Conservation (phyloP, 441 rosid species). For the Euphorbia corollata region DNA sequence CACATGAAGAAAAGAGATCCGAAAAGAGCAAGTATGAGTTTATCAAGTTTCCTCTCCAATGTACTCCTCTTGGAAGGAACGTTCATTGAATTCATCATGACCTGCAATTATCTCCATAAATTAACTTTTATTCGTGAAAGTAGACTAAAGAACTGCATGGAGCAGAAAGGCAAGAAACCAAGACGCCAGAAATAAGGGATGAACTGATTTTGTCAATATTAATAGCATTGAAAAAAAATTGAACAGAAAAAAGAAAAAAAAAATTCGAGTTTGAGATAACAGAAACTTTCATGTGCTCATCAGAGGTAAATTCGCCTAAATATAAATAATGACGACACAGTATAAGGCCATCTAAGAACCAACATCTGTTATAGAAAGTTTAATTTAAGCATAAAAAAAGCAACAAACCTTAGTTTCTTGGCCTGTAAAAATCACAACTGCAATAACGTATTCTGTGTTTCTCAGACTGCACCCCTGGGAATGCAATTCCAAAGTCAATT, state of each 20-base stretch:
- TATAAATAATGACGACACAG: not conserved
- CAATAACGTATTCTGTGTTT: slow-evolving; percentile 85
- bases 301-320: not conserved
- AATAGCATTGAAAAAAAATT: not conserved
- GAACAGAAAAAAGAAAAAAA: not conserved
- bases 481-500: slow-evolving; percentile 18
- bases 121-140: slow-evolving; percentile 11
- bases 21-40: slow-evolving; percentile 82
- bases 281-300: not conserved
- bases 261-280: not conserved
- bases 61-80: slow-evolving; percentile 99
- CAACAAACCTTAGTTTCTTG: slow-evolving; percentile 87
- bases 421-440: slow-evolving; percentile 76
- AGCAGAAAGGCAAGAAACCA: slow-evolving; percentile 10
- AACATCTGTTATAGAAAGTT: not conserved
- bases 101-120: slow-evolving; percentile 44
- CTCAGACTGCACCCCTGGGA: slow-evolving; percentile 99
- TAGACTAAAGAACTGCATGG: not conserved
- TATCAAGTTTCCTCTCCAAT: slow-evolving; percentile 96
- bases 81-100: slow-evolving; percentile 99
- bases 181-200: not conserved
- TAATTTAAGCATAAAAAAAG: not conserved
- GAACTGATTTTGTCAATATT: not conserved
- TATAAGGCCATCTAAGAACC: not conserved
- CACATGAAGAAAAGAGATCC: slow-evolving; percentile 82